Conservation (phyloP, 495 filamentous ascomycete genomes). For the Neurospora africana region DNA sequence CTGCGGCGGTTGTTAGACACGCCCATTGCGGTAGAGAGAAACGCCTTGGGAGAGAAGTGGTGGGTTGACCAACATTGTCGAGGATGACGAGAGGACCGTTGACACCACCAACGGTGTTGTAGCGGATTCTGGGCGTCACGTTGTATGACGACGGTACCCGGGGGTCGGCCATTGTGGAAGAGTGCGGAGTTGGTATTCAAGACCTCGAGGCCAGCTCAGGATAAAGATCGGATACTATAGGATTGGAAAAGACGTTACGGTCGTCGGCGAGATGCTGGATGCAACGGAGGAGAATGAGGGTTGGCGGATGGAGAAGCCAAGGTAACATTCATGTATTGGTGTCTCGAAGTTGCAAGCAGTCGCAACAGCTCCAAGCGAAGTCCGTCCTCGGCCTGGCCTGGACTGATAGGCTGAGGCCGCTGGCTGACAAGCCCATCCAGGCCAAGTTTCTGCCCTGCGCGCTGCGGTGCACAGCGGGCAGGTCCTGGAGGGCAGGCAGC, state of each 20-base stretch:
- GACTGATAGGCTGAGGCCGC: not conserved
- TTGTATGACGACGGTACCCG: constrained; percentile 61
- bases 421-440: not conserved
- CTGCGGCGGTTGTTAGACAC: constrained; percentile 36
- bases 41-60: not conserved
- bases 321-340: constrained; percentile 10
- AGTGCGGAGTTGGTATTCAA: not conserved
- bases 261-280: constrained; percentile 4
- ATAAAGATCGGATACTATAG: not conserved
- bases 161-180: constrained; percentile 56
- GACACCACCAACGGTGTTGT: constrained; percentile 97
- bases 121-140: constrained; percentile 77
- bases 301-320: constrained; percentile 7
- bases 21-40: not conserved
- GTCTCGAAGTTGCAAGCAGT: constrained; percentile 2
- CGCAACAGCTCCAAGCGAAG: constrained; percentile 18
- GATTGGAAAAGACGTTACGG: not conserved
- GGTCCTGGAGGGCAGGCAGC: not conserved
- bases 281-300: constrained; percentile 4
- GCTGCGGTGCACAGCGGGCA: not conserved
- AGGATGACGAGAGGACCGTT: constrained; percentile 96
- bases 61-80: constrained; percentile 63
- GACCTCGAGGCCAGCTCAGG: constrained; percentile 13
- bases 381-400: not conserved
- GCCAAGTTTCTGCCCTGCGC: not conserved